These are phyloP conservation scores for Colletotrichum phormii DNA, from an alignment of 2,329 filamentous ascomycete species.

Conservation along the genomic window DNA sequence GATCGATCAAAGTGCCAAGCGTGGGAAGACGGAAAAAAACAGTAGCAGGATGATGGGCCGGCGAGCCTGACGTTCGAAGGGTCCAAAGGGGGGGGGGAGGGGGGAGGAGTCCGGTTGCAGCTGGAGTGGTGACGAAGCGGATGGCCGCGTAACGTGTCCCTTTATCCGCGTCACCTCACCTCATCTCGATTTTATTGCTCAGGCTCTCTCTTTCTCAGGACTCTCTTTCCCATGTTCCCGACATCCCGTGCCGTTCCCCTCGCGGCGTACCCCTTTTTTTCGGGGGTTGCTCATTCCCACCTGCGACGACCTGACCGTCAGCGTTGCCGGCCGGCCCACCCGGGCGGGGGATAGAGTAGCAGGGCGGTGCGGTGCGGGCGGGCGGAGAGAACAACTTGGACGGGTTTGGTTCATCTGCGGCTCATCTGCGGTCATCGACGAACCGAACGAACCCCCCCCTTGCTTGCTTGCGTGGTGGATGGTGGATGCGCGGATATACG, in stretches of 20 bases:
- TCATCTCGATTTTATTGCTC: not conserved
- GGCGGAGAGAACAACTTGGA: not conserved
- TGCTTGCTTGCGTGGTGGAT: not conserved
- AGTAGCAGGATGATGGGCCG: not conserved
- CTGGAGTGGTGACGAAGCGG: slow-evolving; percentile 1
- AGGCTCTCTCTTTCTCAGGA: not conserved
- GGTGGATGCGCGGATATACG: not conserved
- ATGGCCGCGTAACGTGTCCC: slow-evolving; percentile 6
- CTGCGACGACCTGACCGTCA: not conserved
- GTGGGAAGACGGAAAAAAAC: not conserved
- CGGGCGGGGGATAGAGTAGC: too few species aligned
- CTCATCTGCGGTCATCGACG: slow-evolving; percentile 1
- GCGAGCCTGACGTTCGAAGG: not conserved
- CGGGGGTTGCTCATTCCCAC: not conserved
- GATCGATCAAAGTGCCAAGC: too few species aligned
- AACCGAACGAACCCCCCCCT: not conserved
- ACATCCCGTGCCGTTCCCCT: not conserved
- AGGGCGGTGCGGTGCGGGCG: not conserved
- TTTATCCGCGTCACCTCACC: slow-evolving; percentile 18
- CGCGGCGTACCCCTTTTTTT: not conserved
- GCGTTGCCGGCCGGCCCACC: not conserved
- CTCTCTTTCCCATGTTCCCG: not conserved
- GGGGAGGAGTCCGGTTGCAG: not conserved
- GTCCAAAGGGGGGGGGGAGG: not conserved
- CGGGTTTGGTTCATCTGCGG: not conserved